Evolutionary conservation across 257 asterid genomes (phyloP).

Genomic region (Solanum habrochaites): DNA sequence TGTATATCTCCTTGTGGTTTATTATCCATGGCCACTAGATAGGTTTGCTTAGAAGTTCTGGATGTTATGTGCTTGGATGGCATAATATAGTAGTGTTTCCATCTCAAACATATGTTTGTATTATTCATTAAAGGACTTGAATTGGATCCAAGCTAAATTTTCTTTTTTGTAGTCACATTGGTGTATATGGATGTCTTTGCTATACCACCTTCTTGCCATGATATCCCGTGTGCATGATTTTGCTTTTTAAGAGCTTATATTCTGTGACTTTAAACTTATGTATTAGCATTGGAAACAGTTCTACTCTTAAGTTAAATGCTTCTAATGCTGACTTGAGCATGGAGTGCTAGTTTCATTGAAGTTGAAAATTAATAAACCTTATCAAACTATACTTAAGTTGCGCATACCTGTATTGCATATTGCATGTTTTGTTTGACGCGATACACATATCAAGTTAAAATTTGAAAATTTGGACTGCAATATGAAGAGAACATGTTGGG

Average conservation of each 20-base stretch:
- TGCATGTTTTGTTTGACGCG: background rate
- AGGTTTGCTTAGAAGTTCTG: background rate
- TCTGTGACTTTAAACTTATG: background rate
- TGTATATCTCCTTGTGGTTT: background rate
- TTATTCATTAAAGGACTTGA: background rate
- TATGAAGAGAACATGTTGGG: background rate
- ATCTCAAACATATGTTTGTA: background rate
- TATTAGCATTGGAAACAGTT: background rate
- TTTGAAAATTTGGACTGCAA: background rate
- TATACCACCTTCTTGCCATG: background rate
- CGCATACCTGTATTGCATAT: background rate
- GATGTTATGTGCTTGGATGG: background rate
- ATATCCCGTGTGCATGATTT: background rate
- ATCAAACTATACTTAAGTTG: background rate
- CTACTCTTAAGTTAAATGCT: background rate
- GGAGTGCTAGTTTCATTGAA: background rate
- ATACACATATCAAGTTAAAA: background rate
- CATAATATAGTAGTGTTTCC: background rate
- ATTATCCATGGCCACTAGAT: background rate
- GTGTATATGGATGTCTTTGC: background rate
- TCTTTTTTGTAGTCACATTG: background rate
- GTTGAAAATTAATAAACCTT: background rate
- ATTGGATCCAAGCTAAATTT: background rate
- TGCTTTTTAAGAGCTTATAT: background rate
- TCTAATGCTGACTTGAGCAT: background rate